Base-by-base conservation (phyloP, 805 yeast species). In the Candida michaelii region DNA sequence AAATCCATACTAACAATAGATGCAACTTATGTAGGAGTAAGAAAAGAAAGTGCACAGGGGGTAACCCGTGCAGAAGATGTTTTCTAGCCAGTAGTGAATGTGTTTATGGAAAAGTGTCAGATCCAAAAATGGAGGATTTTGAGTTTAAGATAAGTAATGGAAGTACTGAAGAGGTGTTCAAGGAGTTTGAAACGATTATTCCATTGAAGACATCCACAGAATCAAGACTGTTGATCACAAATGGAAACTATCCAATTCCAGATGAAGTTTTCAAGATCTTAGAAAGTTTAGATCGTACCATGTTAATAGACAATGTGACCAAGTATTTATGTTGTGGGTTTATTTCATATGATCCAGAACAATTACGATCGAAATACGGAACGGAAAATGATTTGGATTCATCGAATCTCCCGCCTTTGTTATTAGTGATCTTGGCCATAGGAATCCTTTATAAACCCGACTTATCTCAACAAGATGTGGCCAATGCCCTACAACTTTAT, bases 21-120 rank as follows among this genome's bases (percentile, higher is more conserved):
- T 39, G 43, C 19, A 18, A 24, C 29, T 14, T 32, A 12, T 39
- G 43, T 18, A 31, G 43, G 15, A 12, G 11, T n/a, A 39, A 39
- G n/a, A 39, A 39, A 14, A 24, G 43, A n/a, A 32, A 33, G 21
- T 39, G 43, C 25, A 32, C 43, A 4, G 43, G 43, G 9, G 43
- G 43, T 3, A 25, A 17, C 6, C 43, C 43, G 3, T 39, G 43
- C 19, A 9, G 43, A 27, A 10, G 38, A n/a, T 39, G 43, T 27
- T 39, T 39, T n/a, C 31, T 39, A 11, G 38, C 43, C 24, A 33
- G 27, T 6, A 25, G 27, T 3, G 32, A 24, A 14, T 39, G 43
- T 19, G n/a, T 27, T 16, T 39, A 39, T 27, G 43, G 33, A 4
- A 27, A 25, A 11, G 35, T 9, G 15, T 6, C 16, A 16, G 41